These are phyloP conservation scores for Penicillium sp. DNA, from an alignment of 2,329 filamentous ascomycete species.

Conservation along the genomic window DNA sequence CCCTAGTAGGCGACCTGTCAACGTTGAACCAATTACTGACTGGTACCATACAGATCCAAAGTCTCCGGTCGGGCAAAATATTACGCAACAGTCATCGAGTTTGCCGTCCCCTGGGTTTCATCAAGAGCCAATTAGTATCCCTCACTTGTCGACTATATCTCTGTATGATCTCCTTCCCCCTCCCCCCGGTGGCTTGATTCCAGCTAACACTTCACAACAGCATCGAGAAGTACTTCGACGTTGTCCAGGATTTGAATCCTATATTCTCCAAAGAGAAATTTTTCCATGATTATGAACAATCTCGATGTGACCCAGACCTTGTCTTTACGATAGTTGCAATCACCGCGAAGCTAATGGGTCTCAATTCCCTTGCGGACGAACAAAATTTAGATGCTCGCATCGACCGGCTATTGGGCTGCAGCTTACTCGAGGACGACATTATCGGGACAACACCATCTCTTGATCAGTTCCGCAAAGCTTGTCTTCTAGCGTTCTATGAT, in stretches of 20 bases:
- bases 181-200: neutral
- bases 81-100: neutral
- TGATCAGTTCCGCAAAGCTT: conserved; percentile 34
- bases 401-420: conserved; percentile 9
- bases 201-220: conserved; percentile 1
- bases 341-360: conserved; percentile 25
- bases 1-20: neutral
- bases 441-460: conserved; percentile 16
- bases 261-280: conserved; percentile 30
- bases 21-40: neutral
- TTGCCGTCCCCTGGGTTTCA: neutral
- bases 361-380: neutral
- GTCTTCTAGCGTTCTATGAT: conserved; percentile 38
- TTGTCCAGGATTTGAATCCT: conserved; percentile 31
- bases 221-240: conserved; percentile 30
- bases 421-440: conserved; percentile 11
- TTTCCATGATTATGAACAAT: conserved; percentile 23
- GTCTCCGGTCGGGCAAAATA: neutral
- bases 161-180: neutral
- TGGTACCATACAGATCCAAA: neutral
- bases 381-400: neutral
- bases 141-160: neutral
- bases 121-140: neutral
- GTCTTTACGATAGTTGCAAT: conserved; percentile 31
- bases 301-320: conserved; percentile 15